Base-by-base conservation (phyloP, 805 yeast species). In the Geotrichum ghanense region DNA sequence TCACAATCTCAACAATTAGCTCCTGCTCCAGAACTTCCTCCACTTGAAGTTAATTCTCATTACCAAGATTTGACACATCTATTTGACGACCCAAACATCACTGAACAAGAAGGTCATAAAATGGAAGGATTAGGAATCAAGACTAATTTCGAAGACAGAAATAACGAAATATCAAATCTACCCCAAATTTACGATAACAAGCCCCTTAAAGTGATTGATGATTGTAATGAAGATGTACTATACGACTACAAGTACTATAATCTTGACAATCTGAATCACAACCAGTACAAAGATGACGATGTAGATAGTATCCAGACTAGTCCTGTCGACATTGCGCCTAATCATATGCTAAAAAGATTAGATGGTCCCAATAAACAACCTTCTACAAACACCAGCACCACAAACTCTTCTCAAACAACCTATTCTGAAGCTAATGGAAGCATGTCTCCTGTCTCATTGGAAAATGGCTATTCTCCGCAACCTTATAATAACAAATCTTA, bases 81-180 rank as follows among this genome's bases (percentile, higher is more conserved):
- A 12, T n/a, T 31, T 9, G 10, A 9, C 37, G 17, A 31, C 37
- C 19, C 37, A 31, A 31, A 31, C 14, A 6, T 31, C 16, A n/a
- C 37, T n/a, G 37, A 16, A n/a, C 10, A 7, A 7, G 27, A 24
- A 24, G 37, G 37, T 19, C 37, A 31, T 4, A 31, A 24, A 7
- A 31, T 31, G 37, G 37, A 31, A 31, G 37, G 37, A 5, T 12
- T 31, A 31, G 37, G 37, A 16, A 31, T 31, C 37, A 31, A 31
- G 17, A 31, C 37, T 12, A 31, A 31, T 19, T 31, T 31, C 16
- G 37, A 31, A n/a, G 37, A 31, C 16, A 19, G 37, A 16, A 31
- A 31, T n/a, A 16, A 31, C 16, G 16, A 31, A 16, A 9, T 31
- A 6, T 19, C 37, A 6, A 5, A 16, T 6, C 19, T 31, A 31